Base-by-base conservation (phyloP, 768 basidiomycete genomes). In the Leccinum olivaceopallidum region DNA sequence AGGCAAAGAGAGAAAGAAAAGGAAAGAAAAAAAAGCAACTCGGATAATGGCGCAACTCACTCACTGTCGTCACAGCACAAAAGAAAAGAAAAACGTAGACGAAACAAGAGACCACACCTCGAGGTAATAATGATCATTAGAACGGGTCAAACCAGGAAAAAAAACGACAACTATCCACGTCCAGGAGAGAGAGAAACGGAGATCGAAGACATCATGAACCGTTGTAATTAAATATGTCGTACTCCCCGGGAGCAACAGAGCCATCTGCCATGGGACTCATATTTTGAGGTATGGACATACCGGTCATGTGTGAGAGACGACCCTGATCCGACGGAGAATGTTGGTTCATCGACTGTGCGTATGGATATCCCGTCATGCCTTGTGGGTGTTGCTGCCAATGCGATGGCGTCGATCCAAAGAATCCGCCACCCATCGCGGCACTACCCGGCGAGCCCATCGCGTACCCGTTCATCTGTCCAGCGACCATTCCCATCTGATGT, bases 201-300 rank as follows among this genome's bases (percentile, higher is more conserved):
- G 55, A 66, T 67, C 55, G 59, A 42, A 55, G 58, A 56, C 53
- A 61, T 70, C 70, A 76, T 77, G 73, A 79, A 58, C 77, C 76
- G 65, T 74, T 78, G 83, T 86, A 87, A 69, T 83, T 84, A 71
- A 86, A 84, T 62, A 85, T 73, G 63, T 85, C 85, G 65, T 83
- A 82, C 58, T 86, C 86, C 66, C 69, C 77, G 56, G 69, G 60
- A 58, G 61, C 56, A 52, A 74, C 76, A 57, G 75, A 71, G 67
- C 76, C 77, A 67, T 83, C 83, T 66, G 69, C 69, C 58, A 75
- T 71, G 59, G 78, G 76, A 57, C 69, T 74, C 62, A 78, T 77
- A 67, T 78, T 77, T 73, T 78, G 79, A 54, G 81, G 81, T 14
- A 71, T 78, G 62, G 84, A 79, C 49, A 85, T 86, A 51, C 73